Evolutionary conservation across 2,329 filamentous ascomycete species (phyloP).

Genomic region (Curvularia verruculosa): DNA sequence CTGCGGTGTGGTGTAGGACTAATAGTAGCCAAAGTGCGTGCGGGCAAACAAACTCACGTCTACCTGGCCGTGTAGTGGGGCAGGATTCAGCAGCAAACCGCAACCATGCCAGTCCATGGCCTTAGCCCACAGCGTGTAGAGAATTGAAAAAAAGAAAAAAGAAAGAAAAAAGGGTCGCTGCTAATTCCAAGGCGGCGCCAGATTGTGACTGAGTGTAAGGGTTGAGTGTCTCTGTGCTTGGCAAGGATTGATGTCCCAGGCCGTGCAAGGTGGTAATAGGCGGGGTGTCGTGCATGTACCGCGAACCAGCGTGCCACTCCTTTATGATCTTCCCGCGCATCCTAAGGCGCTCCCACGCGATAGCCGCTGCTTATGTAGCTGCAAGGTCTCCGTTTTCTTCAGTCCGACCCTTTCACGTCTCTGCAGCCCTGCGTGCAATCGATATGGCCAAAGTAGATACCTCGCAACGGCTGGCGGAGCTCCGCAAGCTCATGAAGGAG

Average conservation of each 20-base stretch:
- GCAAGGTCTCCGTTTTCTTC: conserved; percentile 18
- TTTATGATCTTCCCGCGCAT: conserved; percentile 42
- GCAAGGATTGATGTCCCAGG: conserved; percentile 9
- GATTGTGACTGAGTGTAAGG: conserved; percentile 4
- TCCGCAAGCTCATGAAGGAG: conserved; percentile 86
- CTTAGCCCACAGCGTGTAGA: not conserved
- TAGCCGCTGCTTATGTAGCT: conserved; percentile 35
- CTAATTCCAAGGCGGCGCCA: conserved; percentile 1
- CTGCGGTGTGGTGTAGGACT: not conserved
- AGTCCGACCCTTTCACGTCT: conserved; percentile 40
- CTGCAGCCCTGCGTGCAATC: conserved; percentile 40
- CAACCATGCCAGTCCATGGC: conserved; percentile 23
- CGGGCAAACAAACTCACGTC: conserved; percentile 2
- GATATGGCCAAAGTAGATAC: conserved; percentile 84
- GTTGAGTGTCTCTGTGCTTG: conserved; percentile 8
- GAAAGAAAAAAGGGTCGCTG: not conserved
- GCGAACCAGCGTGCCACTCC: conserved; percentile 17
- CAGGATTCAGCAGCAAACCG: conserved; percentile 10
- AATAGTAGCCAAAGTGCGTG: not conserved
- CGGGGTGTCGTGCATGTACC: conserved; percentile 31
- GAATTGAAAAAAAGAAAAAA: not conserved
- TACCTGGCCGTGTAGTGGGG: conserved; percentile 25
- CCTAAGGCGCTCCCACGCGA: conserved; percentile 38
- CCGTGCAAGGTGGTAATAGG: conserved; percentile 14
- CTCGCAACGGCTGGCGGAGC: conserved; percentile 71